Percentiles rank a stretch among this genome's conserved stretches.
Conservation (phyloP, 139 green algal genomes). For the Astrephomene gubernaculifera region DNA sequence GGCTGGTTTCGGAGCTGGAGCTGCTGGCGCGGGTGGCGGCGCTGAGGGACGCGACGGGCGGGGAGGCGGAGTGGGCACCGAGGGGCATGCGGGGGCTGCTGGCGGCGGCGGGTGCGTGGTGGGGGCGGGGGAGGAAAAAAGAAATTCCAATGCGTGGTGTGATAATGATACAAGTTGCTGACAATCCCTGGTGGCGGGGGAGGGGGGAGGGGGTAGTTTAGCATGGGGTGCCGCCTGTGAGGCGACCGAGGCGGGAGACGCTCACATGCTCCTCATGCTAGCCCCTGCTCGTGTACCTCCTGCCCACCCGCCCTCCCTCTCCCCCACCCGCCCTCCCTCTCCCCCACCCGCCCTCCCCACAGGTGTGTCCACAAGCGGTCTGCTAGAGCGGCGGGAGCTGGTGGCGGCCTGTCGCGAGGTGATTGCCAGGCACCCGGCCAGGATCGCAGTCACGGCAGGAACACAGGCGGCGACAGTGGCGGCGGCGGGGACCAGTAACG, state of each 20-base stretch:
- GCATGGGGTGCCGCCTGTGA: too few species aligned
- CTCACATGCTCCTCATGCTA: too few species aligned
- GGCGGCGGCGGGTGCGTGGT: conserved; percentile 27
- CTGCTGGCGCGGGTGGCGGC: conserved; percentile 15
- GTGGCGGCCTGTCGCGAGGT: not conserved
- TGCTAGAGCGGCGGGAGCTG: conserved; percentile 48
- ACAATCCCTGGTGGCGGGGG: too few species aligned
- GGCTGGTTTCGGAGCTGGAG: conserved; percentile 29
- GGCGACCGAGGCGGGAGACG: too few species aligned
- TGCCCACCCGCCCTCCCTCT: too few species aligned
- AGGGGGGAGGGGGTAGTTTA: too few species aligned
- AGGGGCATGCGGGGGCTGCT: conserved; percentile 27
- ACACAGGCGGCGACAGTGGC: too few species aligned
- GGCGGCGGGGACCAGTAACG: not conserved
- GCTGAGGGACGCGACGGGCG: conserved; percentile 12
- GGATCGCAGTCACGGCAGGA: not conserved
- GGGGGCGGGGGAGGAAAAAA: not conserved
- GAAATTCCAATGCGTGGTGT: too few species aligned
- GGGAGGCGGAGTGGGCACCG: not conserved
- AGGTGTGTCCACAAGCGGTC: conserved; percentile 24
- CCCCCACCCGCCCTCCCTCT: not conserved
- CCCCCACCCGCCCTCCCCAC: not conserved
- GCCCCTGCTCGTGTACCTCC: too few species aligned
- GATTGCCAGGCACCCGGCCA: not conserved
- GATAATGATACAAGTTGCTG: too few species aligned